Base-by-base conservation (phyloP, 345 rosid genomes). In the Eutrema heterophyllum region DNA sequence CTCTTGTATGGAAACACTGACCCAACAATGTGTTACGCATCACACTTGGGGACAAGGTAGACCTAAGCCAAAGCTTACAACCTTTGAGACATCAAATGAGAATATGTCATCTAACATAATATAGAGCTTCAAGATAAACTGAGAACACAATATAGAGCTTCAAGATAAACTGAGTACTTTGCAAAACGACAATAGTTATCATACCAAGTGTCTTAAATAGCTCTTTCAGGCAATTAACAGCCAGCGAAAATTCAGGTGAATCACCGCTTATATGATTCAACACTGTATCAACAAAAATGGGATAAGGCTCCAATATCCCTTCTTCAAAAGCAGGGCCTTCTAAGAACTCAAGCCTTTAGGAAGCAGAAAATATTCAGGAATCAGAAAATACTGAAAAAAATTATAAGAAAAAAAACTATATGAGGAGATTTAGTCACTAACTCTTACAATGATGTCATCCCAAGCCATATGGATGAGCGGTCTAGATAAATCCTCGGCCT, bases 241-340 rank as follows among this genome's bases (percentile, higher is more conserved):
- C 97, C 84, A 88, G 86, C 49, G 96, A 87, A 83, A 95, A 95
- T 67, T 88, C 99, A 52, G 86, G 81, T 35, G 96, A 88, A 84
- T 95, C 97, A 16, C 93, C 86, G 45, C 95, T 86, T 65, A 95
- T 75, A 80, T 92, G 97, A 75, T 95, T 92, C 68, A 95, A 88
- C 78, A 95, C 93, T 64, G 86, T 86, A 80, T 95, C 97, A 76
- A 95, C 84, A 82, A 92, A 95, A 77, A 87, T 88, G 54, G 99
- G 99, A 82, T 92, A 88, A 68, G 84, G 84, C 89, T 90, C 99
- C 61, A 92, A 72, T 70, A 95, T 88, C 68, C 97, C 97, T 77
- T 92, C 97, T 90, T 95, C 99, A 72, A 92, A 86, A 69, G 89
- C 96, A 78, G 93, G 88, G 79, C 97, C 91, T 77, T 95, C 99